These are phyloP conservation scores for Collybiopsis luxurians DNA, from an alignment of 768 basidiomycete species.

Conservation along the genomic window DNA sequence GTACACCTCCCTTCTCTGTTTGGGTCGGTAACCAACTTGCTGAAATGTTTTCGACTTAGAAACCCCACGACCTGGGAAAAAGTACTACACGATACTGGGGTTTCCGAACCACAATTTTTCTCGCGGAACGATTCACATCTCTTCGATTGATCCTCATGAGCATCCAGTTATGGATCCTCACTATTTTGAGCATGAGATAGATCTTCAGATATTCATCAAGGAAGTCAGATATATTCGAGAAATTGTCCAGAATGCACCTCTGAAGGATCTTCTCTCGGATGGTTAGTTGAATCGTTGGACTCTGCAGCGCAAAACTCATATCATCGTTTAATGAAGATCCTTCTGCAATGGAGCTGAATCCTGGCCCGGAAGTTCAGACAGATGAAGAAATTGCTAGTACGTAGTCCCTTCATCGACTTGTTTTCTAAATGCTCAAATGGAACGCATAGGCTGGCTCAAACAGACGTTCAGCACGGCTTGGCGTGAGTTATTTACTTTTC, in stretches of 20 bases:
- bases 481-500: slow-evolving; percentile 17
- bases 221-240: slow-evolving; percentile 28
- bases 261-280: slow-evolving; percentile 11
- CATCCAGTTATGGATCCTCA: slow-evolving; percentile 38
- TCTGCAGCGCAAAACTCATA: not conserved
- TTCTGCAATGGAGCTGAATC: slow-evolving; percentile 23
- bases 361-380: slow-evolving; percentile 26
- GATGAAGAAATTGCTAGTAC: slow-evolving; percentile 34
- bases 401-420: not conserved
- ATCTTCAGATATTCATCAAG: slow-evolving; percentile 31
- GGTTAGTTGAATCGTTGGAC: not conserved
- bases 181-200: slow-evolving; percentile 40
- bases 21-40: not conserved
- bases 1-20: slow-evolving; percentile 5
- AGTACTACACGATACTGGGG: slow-evolving; percentile 36
- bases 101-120: slow-evolving; percentile 44
- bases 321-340: not conserved
- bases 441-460: slow-evolving; percentile 14
- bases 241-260: slow-evolving; percentile 23
- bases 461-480: slow-evolving; percentile 20
- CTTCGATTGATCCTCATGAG: slow-evolving; percentile 28
- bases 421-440: not conserved
- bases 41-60: slow-evolving; percentile 18
- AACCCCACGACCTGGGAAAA: slow-evolving; percentile 34
- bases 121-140: slow-evolving; percentile 43